A percentile compares a stretch with the other conserved stretches of the same genome.
These are phyloP conservation scores for Penicillium brasilianum DNA, from an alignment of 2,329 filamentous ascomycete genomes.

Conservation along the genomic window DNA sequence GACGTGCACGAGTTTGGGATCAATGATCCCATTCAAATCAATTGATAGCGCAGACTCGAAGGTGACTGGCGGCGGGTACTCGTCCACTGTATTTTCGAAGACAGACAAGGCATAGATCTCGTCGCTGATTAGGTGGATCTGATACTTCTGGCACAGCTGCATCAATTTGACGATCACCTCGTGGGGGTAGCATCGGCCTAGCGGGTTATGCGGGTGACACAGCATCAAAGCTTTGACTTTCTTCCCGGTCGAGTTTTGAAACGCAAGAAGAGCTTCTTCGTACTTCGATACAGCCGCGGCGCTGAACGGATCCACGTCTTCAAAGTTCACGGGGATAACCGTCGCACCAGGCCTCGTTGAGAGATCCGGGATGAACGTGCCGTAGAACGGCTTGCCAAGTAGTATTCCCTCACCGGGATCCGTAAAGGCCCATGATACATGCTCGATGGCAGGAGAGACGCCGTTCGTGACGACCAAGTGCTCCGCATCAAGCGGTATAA, in stretches of 20 bases:
- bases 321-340: constrained; percentile 54
- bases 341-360: constrained; percentile 48
- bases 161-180: constrained; percentile 51
- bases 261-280: constrained; percentile 48
- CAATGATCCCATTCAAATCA: constrained; percentile 51
- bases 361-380: constrained; percentile 55
- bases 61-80: constrained; percentile 26
- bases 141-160: constrained; percentile 55
- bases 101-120: constrained; percentile 64
- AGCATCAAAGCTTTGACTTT: constrained; percentile 55
- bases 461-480: constrained; percentile 44
- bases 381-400: constrained; percentile 50
- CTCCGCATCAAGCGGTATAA: constrained; percentile 29
- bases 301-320: constrained; percentile 51
- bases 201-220: constrained; percentile 59
- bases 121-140: constrained; percentile 61
- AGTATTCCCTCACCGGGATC: constrained; percentile 44
- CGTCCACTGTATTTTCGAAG: constrained; percentile 50
- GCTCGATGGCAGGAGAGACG: constrained; percentile 43
- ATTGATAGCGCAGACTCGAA: constrained; percentile 58
- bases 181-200: constrained; percentile 56
- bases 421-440: constrained; percentile 39
- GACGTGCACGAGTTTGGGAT: constrained; percentile 58
- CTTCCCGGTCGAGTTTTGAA: constrained; percentile 44
- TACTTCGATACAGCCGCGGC: constrained; percentile 50